A percentile compares a stretch with the other conserved stretches of the same genome.
These are phyloP conservation scores for Saccharum officinarum DNA, from an alignment of 176 grass and related monocot species.

Conservation along the genomic window DNA sequence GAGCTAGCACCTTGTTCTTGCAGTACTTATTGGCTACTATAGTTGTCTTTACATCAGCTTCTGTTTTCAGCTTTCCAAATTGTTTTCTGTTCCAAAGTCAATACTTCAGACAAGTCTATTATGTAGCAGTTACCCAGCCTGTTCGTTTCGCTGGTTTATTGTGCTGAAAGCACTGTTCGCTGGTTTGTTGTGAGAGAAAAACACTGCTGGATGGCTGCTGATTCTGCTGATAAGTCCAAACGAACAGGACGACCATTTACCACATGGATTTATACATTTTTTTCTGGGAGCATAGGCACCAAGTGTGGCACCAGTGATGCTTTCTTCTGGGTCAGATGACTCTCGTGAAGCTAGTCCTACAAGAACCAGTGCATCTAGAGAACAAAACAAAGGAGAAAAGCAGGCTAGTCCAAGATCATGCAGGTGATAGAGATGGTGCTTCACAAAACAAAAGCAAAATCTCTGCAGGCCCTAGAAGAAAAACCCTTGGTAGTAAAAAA, in stretches of 20 bases:
- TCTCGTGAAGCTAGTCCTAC: constrained; percentile 57
- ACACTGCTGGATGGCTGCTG: too few species aligned
- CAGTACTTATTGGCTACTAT: neutral
- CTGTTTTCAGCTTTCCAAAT: neutral
- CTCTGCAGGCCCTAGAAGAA: constrained; percentile 18
- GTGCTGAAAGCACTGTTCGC: too few species aligned
- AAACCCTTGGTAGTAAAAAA: constrained; percentile 35
- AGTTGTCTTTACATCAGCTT: neutral
- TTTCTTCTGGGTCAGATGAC: constrained; percentile 67
- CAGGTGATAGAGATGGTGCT: constrained; percentile 42
- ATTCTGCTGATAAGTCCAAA: too few species aligned
- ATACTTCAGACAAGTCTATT: neutral
- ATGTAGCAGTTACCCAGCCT: neutral
- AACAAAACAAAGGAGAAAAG: constrained; percentile 24
- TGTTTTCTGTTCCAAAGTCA: neutral
- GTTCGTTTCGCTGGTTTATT: too few species aligned
- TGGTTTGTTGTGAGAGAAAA: too few species aligned
- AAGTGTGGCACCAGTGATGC: constrained; percentile 42
- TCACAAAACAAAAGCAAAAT: constrained; percentile 32
- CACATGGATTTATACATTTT: neutral
- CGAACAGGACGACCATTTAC: too few species aligned
- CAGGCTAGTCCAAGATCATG: constrained; percentile 24
- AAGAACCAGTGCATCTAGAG: constrained; percentile 33
- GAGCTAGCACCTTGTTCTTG: neutral
- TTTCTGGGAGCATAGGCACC: constrained; percentile 48